phyloP scores from a whole-genome alignment of 164 flowering plant species.

The Vitis amurensis region DNA sequence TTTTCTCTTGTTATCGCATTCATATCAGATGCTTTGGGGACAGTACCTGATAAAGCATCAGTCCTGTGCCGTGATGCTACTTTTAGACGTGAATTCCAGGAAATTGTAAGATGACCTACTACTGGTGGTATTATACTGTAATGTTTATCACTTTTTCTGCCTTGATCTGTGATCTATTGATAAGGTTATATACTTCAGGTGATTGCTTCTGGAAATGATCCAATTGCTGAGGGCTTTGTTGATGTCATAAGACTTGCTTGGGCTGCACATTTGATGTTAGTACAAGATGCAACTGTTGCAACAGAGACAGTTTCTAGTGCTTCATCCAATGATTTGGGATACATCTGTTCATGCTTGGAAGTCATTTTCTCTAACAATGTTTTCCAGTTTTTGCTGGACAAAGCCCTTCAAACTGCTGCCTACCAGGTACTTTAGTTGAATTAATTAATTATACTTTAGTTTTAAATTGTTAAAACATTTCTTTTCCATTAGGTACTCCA shows the following conservation, averaged over 20 bases:
- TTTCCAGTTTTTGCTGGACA: conserved; percentile 84
- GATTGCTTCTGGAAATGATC: conserved; percentile 60
- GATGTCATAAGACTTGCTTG: conserved; percentile 79
- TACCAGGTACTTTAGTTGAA: conserved; percentile 56
- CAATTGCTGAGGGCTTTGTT: conserved; percentile 71
- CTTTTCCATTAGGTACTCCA: not conserved
- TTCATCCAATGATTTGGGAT: conserved; percentile 50
- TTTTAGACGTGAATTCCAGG: conserved; percentile 78
- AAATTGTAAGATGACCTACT: conserved; percentile 55
- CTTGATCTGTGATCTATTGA: conserved; percentile 3
- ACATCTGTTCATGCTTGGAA: conserved; percentile 69
- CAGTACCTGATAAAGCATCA: conserved; percentile 71
- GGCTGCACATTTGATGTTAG: conserved; percentile 82
- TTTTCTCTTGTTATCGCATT: conserved; percentile 80
- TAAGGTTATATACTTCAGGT: conserved; percentile 43
- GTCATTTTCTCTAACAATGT: conserved; percentile 67
- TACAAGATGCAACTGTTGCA: conserved; percentile 49
- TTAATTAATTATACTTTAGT: not conserved
- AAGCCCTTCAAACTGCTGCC: conserved; percentile 82
- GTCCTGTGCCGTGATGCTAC: conserved; percentile 68
- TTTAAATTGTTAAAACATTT: not conserved
- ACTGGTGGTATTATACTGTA: not conserved
- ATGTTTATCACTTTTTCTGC: not conserved
- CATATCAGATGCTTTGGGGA: conserved; percentile 86
- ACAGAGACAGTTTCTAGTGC: conserved; percentile 51